Evolutionary conservation across 2,329 filamentous ascomycete genomes (phyloP).

Genomic region (Phialocephala sp.): DNA sequence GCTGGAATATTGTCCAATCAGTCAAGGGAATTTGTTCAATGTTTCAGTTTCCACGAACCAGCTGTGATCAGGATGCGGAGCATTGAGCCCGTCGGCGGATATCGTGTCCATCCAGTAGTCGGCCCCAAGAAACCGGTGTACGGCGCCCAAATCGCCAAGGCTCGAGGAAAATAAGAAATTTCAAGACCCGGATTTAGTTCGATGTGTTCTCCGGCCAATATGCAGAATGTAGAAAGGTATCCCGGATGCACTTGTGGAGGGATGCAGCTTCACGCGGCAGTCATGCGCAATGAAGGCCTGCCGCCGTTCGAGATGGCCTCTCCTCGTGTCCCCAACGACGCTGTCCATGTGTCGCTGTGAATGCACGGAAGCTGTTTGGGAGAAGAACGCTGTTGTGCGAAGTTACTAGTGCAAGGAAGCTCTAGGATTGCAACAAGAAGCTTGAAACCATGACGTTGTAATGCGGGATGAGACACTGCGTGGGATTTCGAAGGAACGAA

Average conservation of each 20-base stretch:
- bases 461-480: not conserved
- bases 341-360: slow-evolving; percentile 13
- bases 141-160: slow-evolving; percentile 6
- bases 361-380: slow-evolving; percentile 13
- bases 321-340: slow-evolving; percentile 15
- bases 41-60: slow-evolving; percentile 3
- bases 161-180: slow-evolving; percentile 5
- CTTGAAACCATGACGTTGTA: not conserved
- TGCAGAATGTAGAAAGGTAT: slow-evolving; percentile 10
- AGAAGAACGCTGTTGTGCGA: slow-evolving; percentile 16
- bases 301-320: slow-evolving; percentile 12
- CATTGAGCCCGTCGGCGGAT: not conserved
- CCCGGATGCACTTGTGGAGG: slow-evolving; percentile 11
- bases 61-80: not conserved
- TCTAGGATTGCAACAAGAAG: slow-evolving; percentile 4
- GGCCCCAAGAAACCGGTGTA: not conserved
- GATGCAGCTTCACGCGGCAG: slow-evolving; percentile 24
- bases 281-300: slow-evolving; percentile 17
- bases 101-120: not conserved
- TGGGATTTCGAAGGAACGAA: not conserved
- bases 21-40: not conserved
- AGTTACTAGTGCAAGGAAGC: slow-evolving; percentile 4
- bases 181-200: slow-evolving; percentile 9
- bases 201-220: not conserved
- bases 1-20: slow-evolving; percentile 11